Conservation (phyloP, 2,329 filamentous ascomycete genomes). For the Epichloe uncinata region DNA sequence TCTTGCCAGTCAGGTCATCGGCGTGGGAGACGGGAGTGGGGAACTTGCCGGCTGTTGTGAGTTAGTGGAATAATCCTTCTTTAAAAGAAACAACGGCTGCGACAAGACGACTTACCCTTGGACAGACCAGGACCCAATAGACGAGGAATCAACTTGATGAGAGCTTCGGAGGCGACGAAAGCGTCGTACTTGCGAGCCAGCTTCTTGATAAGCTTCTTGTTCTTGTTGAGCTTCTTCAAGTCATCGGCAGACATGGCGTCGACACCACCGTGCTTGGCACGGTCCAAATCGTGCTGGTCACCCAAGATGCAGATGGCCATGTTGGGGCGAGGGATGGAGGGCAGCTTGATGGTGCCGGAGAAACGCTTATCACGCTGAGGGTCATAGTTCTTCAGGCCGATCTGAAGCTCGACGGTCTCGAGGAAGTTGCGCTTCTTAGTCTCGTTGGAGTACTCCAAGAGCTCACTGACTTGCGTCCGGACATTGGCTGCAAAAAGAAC, state of each 20-base stretch:
- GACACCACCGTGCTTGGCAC: constrained; percentile 97
- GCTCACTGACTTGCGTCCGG: constrained; percentile 83
- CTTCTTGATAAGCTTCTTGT: constrained; percentile 99
- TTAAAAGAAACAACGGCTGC: not conserved
- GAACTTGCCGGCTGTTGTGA: constrained; percentile 82
- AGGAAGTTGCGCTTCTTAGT: constrained; percentile 98
- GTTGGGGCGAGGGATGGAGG: constrained; percentile 77
- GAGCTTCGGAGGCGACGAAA: constrained; percentile 89
- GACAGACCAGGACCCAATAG: constrained; percentile 96
- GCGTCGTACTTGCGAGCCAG: constrained; percentile 99
- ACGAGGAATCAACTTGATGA: constrained; percentile 99
- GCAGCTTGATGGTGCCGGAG: constrained; percentile 96
- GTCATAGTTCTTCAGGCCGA: constrained; percentile 98
- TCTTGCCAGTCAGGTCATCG: constrained; percentile 88
- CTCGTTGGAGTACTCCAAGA: constrained; percentile 87
- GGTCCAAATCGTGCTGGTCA: constrained; percentile 94
- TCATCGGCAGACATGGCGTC: constrained; percentile 98
- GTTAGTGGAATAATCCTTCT: constrained; percentile 14
- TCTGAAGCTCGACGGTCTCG: constrained; percentile 83
- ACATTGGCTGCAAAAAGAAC: constrained; percentile 53
- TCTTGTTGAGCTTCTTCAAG: constrained; percentile 99
- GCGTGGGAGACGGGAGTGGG: constrained; percentile 93
- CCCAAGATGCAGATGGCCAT: constrained; percentile 69
- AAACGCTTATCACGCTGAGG: constrained; percentile 99
- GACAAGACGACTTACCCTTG: constrained; percentile 56